Base-by-base conservation (phyloP, 495 filamentous ascomycete species). In the Tricharina praecox region DNA sequence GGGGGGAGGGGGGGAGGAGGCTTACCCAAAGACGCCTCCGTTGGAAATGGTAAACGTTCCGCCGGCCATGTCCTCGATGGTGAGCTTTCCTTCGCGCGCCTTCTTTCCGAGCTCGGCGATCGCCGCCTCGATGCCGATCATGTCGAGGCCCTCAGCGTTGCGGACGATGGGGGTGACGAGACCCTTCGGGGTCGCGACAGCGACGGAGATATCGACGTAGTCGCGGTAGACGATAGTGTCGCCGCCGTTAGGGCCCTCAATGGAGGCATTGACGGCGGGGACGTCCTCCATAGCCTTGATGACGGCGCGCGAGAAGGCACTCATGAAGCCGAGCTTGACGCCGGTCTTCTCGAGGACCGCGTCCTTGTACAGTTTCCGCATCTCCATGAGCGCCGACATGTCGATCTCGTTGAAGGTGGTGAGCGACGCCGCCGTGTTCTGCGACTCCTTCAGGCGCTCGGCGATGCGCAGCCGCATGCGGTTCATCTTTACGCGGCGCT, bases 361-460 rank as follows among this genome's bases (percentile, higher is more conserved):
- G 50, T 96, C 92, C 68, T 96, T 96, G 73, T 96, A 99, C 23
- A 82, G 64, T 60, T 90, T 94, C 33, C 90, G 82, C 70, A 99
- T 83, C 44, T 94, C 85, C 84, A 99, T 93, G 16, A 99, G 67
- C 10, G 81, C 79, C 3, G 92, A 95, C 92, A 99, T 99, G 62
- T 99, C 92, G 41, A 99, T 90, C 64, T 99, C 90, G 64, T 99
- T 94, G 71, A 99, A 99, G 15, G 90, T 99, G 15, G 90, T 96
- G 43, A 99, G 68, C 13, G 90, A 93, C 26, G 90, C 90, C 45
- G 92, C 90, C 3, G 90, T 95, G 68, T 99, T 96, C 68, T 99
- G 90, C 13, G 88, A 95, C 62, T 97, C 90, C 75, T 97, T 97
- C 42, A 97, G 73, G 52, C 90, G 87, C 70, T 97, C 90, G 18